Conservation (phyloP, 108 stramenopile species). For the Seminavis robusta region DNA sequence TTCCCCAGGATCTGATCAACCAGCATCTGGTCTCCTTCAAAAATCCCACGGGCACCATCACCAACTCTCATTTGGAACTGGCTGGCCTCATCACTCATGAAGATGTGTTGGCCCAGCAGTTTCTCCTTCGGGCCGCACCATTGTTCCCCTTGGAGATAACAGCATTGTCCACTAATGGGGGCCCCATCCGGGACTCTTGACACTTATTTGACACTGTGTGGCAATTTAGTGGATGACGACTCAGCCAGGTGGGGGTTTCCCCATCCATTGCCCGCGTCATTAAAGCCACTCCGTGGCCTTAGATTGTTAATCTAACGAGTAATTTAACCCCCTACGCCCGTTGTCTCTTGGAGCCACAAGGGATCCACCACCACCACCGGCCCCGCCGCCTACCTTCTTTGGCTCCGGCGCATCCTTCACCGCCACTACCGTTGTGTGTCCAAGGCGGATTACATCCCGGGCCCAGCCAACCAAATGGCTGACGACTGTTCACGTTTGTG, state of each 20-base stretch:
- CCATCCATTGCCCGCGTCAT: too few species aligned
- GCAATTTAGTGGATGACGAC: too few species aligned
- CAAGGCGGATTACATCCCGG: constrained; percentile 24
- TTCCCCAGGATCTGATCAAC: background rate
- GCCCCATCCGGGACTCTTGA: too few species aligned
- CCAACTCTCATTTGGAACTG: constrained; percentile 34
- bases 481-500: constrained; percentile 19
- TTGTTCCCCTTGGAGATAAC: constrained; percentile 22
- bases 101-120: background rate
- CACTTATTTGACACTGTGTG: too few species aligned
- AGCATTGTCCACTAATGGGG: too few species aligned
- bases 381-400: constrained; percentile 2
- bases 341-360: constrained; percentile 10
- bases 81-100: constrained; percentile 16
- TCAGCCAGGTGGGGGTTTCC: too few species aligned
- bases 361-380: constrained; percentile 14
- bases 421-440: constrained; percentile 12
- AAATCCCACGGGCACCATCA: constrained; percentile 9
- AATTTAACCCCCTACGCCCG: too few species aligned
- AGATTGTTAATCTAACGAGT: too few species aligned
- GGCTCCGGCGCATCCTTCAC: constrained; percentile 18
- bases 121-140: constrained; percentile 8
- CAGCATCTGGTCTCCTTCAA: background rate
- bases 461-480: constrained; percentile 10
- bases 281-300: too few species aligned